These are phyloP conservation scores for Didymella segeticola DNA, from an alignment of 2,329 filamentous ascomycete genomes.

Conservation along the genomic window DNA sequence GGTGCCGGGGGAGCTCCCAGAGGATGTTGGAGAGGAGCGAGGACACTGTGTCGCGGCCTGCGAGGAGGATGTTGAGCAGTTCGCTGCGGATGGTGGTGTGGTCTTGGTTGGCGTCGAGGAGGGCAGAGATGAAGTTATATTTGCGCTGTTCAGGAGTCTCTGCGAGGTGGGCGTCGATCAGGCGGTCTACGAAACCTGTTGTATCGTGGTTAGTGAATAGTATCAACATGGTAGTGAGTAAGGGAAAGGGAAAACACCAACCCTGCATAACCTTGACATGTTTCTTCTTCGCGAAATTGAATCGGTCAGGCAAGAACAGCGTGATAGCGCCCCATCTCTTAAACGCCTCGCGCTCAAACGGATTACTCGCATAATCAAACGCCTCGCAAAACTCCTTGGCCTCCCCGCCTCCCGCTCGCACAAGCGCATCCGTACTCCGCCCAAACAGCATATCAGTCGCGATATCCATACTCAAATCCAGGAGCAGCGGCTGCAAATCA, in stretches of 20 bases:
- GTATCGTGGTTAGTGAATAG: too few relatives aligned
- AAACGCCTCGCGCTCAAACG: conserved; percentile 21
- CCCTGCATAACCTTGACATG: conserved; percentile 26
- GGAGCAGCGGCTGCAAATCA: conserved; percentile 37
- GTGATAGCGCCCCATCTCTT: conserved; percentile 20
- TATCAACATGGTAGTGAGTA: background rate
- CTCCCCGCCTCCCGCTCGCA: conserved; percentile 1
- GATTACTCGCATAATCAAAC: conserved; percentile 32
- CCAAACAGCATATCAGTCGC: conserved; percentile 40
- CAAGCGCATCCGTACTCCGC: conserved; percentile 24
- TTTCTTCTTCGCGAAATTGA: conserved; percentile 16
- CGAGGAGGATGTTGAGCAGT: conserved; percentile 44
- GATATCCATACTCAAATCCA: conserved; percentile 33
- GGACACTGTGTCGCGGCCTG: conserved; percentile 46
- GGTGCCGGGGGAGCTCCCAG: conserved; percentile 46
- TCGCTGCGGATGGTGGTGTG: conserved; percentile 33
- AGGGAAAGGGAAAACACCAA: background rate
- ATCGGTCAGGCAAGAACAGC: conserved; percentile 24
- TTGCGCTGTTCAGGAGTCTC: background rate
- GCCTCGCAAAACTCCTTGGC: conserved; percentile 28
- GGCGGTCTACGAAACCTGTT: conserved; percentile 12
- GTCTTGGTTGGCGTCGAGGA: conserved; percentile 28
- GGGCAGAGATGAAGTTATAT: conserved; percentile 35
- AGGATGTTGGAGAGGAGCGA: conserved; percentile 42
- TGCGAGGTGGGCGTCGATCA: background rate